Evolutionary conservation across 805 yeast species (phyloP).

Genomic region (Candida andamanensis): DNA sequence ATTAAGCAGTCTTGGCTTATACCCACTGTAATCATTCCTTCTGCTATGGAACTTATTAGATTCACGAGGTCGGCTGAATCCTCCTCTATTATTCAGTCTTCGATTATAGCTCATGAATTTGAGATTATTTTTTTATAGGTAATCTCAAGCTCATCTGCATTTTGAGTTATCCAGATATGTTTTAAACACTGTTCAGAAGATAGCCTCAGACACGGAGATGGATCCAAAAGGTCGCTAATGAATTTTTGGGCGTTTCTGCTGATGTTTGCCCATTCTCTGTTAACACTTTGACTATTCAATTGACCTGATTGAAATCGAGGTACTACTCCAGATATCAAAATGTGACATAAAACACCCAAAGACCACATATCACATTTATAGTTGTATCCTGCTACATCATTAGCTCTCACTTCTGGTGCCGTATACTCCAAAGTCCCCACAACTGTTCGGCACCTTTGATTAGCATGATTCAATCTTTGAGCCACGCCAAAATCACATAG

Average conservation of each 20-base stretch:
- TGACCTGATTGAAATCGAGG: too few species aligned
- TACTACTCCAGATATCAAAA: conserved; percentile 55
- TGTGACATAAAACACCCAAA: conserved; percentile 54
- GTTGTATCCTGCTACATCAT: conserved; percentile 37
- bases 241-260: conserved; percentile 37
- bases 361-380: conserved; percentile 68
- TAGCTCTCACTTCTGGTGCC: conserved; percentile 58
- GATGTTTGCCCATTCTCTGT: too few species aligned
- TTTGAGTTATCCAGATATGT: conserved; percentile 46
- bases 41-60: background rate
- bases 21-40: background rate
- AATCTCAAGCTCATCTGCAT: conserved; percentile 26
- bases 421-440: conserved; percentile 67
- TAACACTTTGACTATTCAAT: too few species aligned
- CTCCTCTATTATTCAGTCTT: too few species aligned
- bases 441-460: conserved; percentile 45
- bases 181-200: conserved; percentile 34
- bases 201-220: conserved; percentile 28
- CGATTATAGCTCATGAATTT: too few species aligned
- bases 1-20: conserved; percentile 2
- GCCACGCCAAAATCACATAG: conserved; percentile 67
- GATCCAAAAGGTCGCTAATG: background rate
- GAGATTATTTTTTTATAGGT: conserved; percentile 23
- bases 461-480: conserved; percentile 15
- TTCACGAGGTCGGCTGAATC: conserved; percentile 1